Percentiles rank a stretch among this genome's conserved stretches.
Conservation (phyloP, 345 rosid genomes). For the Toxicodendron radicans region DNA sequence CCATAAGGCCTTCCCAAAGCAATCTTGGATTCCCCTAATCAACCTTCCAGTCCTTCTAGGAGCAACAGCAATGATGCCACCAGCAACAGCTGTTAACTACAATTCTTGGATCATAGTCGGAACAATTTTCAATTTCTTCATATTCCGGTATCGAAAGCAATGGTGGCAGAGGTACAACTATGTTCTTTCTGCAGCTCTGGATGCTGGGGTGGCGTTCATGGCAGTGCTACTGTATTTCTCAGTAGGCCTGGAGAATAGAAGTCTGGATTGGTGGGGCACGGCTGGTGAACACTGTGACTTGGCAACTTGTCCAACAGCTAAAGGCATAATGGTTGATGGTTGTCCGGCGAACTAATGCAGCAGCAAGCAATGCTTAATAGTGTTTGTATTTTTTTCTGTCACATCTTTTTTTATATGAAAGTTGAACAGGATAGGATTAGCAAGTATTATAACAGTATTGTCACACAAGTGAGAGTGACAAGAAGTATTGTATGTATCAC, state of each 20-base stretch:
- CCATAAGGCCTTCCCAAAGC: constrained; percentile 73
- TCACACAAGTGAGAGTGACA: not conserved
- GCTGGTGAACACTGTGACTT: constrained; percentile 76
- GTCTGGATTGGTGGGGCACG: constrained; percentile 76
- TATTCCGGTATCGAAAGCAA: constrained; percentile 64
- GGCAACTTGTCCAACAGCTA: constrained; percentile 77
- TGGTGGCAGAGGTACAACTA: constrained; percentile 96
- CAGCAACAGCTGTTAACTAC: constrained; percentile 76
- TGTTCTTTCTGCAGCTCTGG: constrained; percentile 79
- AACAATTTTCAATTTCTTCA: constrained; percentile 76
- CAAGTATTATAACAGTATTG: not conserved
- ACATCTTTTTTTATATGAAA: constrained; percentile 4
- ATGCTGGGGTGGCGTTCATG: constrained; percentile 91
- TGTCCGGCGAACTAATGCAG: constrained; percentile 53
- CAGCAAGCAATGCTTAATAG: not conserved
- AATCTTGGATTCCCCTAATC: constrained; percentile 79
- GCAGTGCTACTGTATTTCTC: constrained; percentile 69
- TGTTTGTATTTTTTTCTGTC: not conserved
- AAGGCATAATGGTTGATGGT: constrained; percentile 53
- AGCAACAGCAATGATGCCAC: constrained; percentile 76
- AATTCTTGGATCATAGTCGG: constrained; percentile 78
- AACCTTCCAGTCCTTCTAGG: constrained; percentile 92
- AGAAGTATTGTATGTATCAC: not conserved
- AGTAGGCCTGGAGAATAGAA: constrained; percentile 55
- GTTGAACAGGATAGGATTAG: constrained; percentile 16